phyloP scores from a whole-genome alignment of 176 grass and related monocot genomes.

The Poa pratensis region DNA sequence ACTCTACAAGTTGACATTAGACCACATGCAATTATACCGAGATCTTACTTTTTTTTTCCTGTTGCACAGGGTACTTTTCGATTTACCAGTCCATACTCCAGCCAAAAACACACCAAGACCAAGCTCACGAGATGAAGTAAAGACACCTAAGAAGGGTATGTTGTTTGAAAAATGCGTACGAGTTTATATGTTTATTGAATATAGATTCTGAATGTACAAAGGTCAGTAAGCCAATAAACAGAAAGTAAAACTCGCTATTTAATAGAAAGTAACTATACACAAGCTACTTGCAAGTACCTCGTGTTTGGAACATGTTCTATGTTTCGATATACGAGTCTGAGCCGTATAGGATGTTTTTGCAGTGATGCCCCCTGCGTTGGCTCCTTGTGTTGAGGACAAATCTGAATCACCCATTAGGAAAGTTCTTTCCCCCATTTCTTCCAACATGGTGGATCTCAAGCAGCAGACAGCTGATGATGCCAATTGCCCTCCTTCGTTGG shows the following conservation, averaged over 20 bases:
- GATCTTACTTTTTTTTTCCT: conserved; percentile 47
- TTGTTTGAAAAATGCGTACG: not conserved
- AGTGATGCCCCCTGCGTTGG: conserved; percentile 41
- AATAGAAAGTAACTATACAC: not conserved
- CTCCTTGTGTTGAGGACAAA: conserved; percentile 58
- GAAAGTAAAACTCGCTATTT: conserved; percentile 5
- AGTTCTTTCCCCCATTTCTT: conserved; percentile 76
- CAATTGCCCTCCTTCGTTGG: conserved; percentile 29
- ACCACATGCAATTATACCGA: not conserved
- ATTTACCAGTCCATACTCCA: conserved; percentile 44
- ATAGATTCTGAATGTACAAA: not conserved
- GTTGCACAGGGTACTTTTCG: conserved; percentile 68
- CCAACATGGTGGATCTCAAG: conserved; percentile 45
- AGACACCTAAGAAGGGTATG: conserved; percentile 40
- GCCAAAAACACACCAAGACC: conserved; percentile 35
- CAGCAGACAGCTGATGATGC: conserved; percentile 39
- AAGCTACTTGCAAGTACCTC: conserved; percentile 28
- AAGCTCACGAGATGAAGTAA: conserved; percentile 21
- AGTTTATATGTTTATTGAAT: not conserved
- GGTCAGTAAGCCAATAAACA: not conserved
- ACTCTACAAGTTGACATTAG: conserved; percentile 4
- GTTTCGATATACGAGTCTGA: conserved; percentile 24
- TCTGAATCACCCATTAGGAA: conserved; percentile 65
- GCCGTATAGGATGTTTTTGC: conserved; percentile 23
- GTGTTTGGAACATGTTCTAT: conserved; percentile 1